phyloP scores from a whole-genome alignment of 441 rosid genomes.

The Pelargonium citronellum region DNA sequence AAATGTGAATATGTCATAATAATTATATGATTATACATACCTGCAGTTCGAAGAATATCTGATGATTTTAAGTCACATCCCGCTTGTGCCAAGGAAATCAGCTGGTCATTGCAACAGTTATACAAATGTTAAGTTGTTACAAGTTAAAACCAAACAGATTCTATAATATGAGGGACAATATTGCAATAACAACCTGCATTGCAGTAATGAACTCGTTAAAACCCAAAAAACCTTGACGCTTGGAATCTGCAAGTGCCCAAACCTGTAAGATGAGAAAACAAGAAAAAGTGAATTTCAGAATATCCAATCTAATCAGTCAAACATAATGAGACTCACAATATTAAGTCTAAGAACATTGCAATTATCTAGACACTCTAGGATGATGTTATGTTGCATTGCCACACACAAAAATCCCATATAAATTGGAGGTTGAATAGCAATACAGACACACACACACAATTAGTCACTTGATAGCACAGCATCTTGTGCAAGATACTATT shows the following conservation, averaged over 20 bases:
- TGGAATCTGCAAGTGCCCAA: constrained; percentile 92
- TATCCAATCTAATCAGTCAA: constrained; percentile 4
- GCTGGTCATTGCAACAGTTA: constrained; percentile 31
- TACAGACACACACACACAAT: no score
- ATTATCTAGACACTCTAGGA: neutral
- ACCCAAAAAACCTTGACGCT: constrained; percentile 76
- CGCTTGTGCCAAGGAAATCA: constrained; percentile 72
- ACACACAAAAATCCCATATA: neutral
- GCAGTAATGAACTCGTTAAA: constrained; percentile 67
- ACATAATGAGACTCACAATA: neutral
- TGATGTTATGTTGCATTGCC: neutral
- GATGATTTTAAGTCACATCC: constrained; percentile 35
- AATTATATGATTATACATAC: constrained; percentile 33
- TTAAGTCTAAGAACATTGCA: neutral
- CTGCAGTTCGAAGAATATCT: constrained; percentile 46
- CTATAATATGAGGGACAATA: neutral
- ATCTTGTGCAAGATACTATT: no score
- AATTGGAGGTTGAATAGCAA: no score
- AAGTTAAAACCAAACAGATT: neutral
- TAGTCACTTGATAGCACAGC: no score
- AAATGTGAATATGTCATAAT: no score
- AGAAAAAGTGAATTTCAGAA: neutral
- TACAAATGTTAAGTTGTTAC: constrained; percentile 22
- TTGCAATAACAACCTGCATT: constrained; percentile 57
- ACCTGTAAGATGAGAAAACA: constrained; percentile 37